Conservation (phyloP, 352 stramenopile species). For the Phytopythium aichiense region DNA sequence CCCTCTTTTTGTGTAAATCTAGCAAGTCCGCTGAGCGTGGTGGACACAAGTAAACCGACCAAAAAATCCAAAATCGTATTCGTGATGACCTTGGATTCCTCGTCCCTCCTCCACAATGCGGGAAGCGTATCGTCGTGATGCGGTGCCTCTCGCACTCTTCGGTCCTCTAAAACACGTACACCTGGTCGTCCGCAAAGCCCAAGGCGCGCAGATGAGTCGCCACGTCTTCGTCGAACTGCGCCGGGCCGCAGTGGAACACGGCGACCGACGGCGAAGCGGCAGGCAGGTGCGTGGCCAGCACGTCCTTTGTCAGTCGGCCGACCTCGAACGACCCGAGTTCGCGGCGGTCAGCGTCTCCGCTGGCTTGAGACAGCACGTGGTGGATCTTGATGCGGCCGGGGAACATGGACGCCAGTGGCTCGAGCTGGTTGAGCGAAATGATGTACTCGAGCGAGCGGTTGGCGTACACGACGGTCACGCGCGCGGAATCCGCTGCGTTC, state of each 20-base stretch:
- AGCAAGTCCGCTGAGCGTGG: conserved; percentile 2
- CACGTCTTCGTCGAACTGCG: conserved; percentile 67
- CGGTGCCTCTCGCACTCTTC: background rate
- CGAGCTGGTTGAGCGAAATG: conserved; percentile 67
- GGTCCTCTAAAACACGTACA: conserved; percentile 55
- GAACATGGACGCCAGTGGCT: conserved; percentile 81
- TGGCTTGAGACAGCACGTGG: conserved; percentile 57
- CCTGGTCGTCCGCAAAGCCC: conserved; percentile 42
- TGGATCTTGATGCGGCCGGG: conserved; percentile 51
- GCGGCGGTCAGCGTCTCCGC: conserved; percentile 26
- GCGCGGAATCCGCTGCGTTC: conserved; percentile 41
- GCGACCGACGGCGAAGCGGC: conserved; percentile 32
- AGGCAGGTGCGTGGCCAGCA: conserved; percentile 49
- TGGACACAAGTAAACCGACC: conserved; percentile 4
- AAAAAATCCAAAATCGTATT: conserved; percentile 5
- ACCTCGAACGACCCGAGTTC: conserved; percentile 52
- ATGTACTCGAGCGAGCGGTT: conserved; percentile 65
- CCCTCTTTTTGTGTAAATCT: conserved; percentile 8
- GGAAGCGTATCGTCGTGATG: background rate
- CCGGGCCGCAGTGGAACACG: conserved; percentile 70
- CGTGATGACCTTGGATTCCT: background rate
- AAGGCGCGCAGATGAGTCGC: conserved; percentile 34
- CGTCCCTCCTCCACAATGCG: background rate
- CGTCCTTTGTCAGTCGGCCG: conserved; percentile 37
- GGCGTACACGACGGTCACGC: conserved; percentile 71